phyloP scores from a whole-genome alignment of 371 early-diverging fungal genomes.

The Mortierella polycephala region DNA sequence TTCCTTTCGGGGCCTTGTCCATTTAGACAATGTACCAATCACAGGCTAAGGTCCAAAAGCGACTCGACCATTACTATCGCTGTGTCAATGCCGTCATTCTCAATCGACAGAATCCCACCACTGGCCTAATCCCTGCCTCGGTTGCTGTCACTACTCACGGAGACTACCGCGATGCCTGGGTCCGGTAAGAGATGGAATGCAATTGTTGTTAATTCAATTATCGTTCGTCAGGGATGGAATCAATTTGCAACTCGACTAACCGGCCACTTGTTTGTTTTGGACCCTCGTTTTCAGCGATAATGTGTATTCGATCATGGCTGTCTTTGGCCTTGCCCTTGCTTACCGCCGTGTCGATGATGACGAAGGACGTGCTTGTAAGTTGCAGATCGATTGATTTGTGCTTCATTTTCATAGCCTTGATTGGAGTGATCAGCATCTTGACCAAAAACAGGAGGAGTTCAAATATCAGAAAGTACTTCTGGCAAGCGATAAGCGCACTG shows the following conservation, averaged over 20 bases:
- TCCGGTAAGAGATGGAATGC: constrained; percentile 66
- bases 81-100: constrained; percentile 81
- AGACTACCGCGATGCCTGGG: constrained; percentile 93
- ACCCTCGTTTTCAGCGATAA: constrained; percentile 74
- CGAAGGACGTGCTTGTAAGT: constrained; percentile 81
- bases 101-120: constrained; percentile 82
- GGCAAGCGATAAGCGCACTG: too few species aligned
- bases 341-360: constrained; percentile 88
- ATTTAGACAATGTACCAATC: constrained; percentile 22
- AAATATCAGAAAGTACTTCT: too few species aligned
- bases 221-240: neutral
- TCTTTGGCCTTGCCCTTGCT: constrained; percentile 89
- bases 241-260: too few species aligned
- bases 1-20: neutral
- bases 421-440: constrained; percentile 53
- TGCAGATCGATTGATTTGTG: neutral
- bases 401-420: neutral
- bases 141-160: constrained; percentile 87
- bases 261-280: neutral
- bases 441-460: neutral
- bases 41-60: constrained; percentile 56
- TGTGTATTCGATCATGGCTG: constrained; percentile 90
- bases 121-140: constrained; percentile 90
- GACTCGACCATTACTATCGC: constrained; percentile 82
- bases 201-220: neutral